phyloP scores from a whole-genome alignment of 2,329 filamentous ascomycete species.

The Fusarium sororula region DNA sequence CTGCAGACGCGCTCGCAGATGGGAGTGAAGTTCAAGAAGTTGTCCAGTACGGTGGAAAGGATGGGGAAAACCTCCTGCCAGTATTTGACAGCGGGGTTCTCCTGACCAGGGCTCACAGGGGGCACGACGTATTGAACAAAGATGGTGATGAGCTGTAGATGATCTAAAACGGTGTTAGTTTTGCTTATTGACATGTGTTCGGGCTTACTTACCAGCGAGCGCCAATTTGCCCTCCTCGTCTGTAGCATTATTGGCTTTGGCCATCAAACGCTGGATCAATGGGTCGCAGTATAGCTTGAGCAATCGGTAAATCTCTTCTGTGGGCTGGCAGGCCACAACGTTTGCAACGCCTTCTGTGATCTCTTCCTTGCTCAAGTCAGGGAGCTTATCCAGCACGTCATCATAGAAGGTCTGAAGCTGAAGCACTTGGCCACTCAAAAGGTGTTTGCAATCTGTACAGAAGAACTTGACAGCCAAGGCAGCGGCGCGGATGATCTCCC shows the following conservation, averaged over 20 bases:
- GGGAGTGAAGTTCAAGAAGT: slow-evolving; percentile 84
- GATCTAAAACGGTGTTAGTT: slow-evolving; percentile 65
- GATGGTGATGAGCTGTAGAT: slow-evolving; percentile 89
- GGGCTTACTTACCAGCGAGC: slow-evolving; percentile 73
- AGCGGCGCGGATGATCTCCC: slow-evolving; percentile 89
- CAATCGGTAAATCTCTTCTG: slow-evolving; percentile 80
- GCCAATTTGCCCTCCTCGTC: slow-evolving; percentile 85
- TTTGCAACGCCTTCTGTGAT: slow-evolving; percentile 94
- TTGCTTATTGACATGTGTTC: background rate
- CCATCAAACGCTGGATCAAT: slow-evolving; percentile 84
- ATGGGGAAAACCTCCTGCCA: slow-evolving; percentile 94
- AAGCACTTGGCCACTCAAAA: slow-evolving; percentile 82
- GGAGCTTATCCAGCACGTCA: slow-evolving; percentile 85
- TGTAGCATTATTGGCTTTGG: slow-evolving; percentile 84
- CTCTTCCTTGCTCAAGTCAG: slow-evolving; percentile 89
- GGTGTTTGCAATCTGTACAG: slow-evolving; percentile 90
- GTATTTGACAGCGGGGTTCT: slow-evolving; percentile 94
- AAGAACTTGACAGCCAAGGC: slow-evolving; percentile 97
- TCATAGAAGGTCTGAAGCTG: slow-evolving; percentile 95
- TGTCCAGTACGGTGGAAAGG: slow-evolving; percentile 84
- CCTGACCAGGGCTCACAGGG: slow-evolving; percentile 73
- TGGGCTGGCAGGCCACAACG: slow-evolving; percentile 87
- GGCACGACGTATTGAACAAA: slow-evolving; percentile 85
- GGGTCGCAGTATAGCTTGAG: slow-evolving; percentile 95
- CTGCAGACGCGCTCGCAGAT: slow-evolving; percentile 94